Conservation (phyloP, 1,139 yeast genomes). For the Magnusiomyces tetraspermus region DNA sequence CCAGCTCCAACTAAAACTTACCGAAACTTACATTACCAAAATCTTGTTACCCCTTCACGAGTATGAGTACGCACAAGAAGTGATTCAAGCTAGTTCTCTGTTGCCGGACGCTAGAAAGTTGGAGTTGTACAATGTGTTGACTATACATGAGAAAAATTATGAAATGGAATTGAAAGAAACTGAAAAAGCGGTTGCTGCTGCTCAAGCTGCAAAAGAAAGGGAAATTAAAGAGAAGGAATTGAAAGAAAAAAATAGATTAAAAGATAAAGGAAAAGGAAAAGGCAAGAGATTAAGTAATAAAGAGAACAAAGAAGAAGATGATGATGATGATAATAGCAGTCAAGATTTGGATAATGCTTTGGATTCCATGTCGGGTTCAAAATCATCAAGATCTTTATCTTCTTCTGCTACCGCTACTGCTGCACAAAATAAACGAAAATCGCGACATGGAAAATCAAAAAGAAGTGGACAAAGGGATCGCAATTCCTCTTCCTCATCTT, state of each 20-base stretch:
- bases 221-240: not conserved
- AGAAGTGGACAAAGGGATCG: not conserved
- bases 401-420: not conserved
- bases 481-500: not conserved
- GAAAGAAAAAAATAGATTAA: not conserved
- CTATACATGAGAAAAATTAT: not conserved
- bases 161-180: not conserved
- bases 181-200: not conserved
- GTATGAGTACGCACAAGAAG: not conserved
- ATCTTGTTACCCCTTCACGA: conserved; percentile 4
- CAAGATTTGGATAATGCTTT: not conserved
- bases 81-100: not conserved
- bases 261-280: not conserved
- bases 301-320: not conserved
- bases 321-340: not conserved
- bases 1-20: not conserved
- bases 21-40: conserved; percentile 1
- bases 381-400: not conserved
- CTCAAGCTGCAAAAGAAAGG: no score
- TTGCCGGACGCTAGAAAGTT: not conserved
- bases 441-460: not conserved
- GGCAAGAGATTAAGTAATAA: not conserved
- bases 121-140: not conserved
- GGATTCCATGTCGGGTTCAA: not conserved
- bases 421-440: not conserved